A percentile compares a stretch with the other conserved stretches of the same genome.
Evolutionary conservation across 2,329 filamentous ascomycete genomes (phyloP).

Genomic region (Emmonsiellopsis sp.): DNA sequence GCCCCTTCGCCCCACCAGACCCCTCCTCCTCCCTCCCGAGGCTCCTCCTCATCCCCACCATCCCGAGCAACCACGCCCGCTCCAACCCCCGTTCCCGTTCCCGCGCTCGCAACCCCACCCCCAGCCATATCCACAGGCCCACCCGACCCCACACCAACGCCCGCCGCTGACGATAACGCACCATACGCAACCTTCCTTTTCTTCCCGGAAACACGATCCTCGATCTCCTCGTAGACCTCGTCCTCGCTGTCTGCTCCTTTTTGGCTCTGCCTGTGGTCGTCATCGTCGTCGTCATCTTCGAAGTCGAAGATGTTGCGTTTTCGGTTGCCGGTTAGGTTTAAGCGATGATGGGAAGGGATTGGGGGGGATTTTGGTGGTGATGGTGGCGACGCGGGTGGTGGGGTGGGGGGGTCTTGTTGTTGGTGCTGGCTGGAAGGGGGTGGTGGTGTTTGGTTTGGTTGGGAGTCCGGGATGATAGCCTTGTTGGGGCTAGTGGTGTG

Average conservation of each 20-base stretch:
- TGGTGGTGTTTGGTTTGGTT: too few species aligned
- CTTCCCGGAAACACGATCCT: slow-evolving; percentile 13
- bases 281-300: slow-evolving; percentile 14
- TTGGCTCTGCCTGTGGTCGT: slow-evolving; percentile 7
- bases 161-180: not conserved
- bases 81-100: not conserved
- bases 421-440: too few species aligned
- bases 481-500: too few species aligned
- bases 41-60: not conserved
- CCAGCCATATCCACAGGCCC: not conserved
- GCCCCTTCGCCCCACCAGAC: too few species aligned
- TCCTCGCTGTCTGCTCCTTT: slow-evolving; percentile 9
- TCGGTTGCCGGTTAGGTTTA: not conserved
- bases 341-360: too few species aligned
- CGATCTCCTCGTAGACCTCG: slow-evolving; percentile 15
- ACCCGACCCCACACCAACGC: not conserved
- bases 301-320: slow-evolving; percentile 7
- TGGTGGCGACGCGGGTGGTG: too few species aligned
- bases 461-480: too few species aligned
- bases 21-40: too few species aligned
- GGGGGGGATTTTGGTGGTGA: too few species aligned
- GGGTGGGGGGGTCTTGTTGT: too few species aligned
- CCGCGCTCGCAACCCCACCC: not conserved
- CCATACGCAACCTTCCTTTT: slow-evolving; percentile 12
- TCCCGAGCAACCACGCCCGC: not conserved